Base-by-base conservation (phyloP, 2,329 filamentous ascomycete species). In the Cladophialophora psammophila region DNA sequence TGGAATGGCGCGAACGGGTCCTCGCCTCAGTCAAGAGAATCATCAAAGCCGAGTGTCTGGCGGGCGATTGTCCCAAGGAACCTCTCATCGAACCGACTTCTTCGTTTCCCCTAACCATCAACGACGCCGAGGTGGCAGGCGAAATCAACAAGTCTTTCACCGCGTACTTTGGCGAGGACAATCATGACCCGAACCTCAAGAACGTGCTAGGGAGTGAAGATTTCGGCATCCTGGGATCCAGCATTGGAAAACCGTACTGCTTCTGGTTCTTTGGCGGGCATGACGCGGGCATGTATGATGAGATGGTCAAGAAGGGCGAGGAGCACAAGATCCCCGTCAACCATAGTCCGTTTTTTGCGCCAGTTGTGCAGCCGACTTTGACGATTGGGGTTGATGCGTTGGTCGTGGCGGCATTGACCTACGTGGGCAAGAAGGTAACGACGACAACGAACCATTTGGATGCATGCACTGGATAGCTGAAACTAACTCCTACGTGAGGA, bases 271-370 rank as follows among this genome's bases (percentile, higher is more conserved):
- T 86, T 69, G 87, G 87, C 0, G 85, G 86, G 8, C 63, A 66
- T 52, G 70, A 68, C n/a, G 15, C 38, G 32, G 35, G 32, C 3
- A 45, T 55, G 4, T 88, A 83, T 81, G 85, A 88, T 74, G 75
- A 79, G 67, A 79, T 78, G 13, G 78, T 81, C 73, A 77, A 74
- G 62, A 81, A 83, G 52, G 83, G 82, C 0, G 78, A 69, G 65
- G 75, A 80, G 67, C 77, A 81, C 69, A 83, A 83, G 60, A 81
- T 89, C 12, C 84, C 88, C 0, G 82, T 83, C 0, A 90, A 90
- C 70, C 88, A 90, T 73, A 85, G 82, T 66, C 82, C 85, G 0
- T 80, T 82, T 62, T 90, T 90, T 76, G 84, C 84, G 36, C 87
- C 87, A 5, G 83, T 82, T 0, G 81, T 89, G 31, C 82, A 85